Evolutionary conservation across 345 rosid species (phyloP).

Genomic region (Populus nigra): DNA sequence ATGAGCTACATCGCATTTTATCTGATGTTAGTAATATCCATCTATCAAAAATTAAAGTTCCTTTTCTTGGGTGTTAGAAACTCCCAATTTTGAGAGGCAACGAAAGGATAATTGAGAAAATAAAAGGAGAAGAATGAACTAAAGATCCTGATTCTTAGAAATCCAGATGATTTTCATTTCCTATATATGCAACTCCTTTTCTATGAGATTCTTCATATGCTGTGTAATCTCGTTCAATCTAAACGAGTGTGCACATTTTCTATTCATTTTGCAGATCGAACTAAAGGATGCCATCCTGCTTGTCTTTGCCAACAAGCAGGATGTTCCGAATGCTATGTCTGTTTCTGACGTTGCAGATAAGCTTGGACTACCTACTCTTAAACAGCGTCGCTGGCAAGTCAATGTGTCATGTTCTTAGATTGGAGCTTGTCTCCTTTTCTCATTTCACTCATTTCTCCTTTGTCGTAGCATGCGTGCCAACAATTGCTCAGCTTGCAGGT

Average conservation of each 20-base stretch:
- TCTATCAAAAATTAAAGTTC: background rate
- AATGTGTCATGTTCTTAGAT: background rate
- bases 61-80: background rate
- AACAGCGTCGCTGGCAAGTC: conserved; percentile 47
- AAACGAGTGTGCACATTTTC: background rate
- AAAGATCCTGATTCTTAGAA: background rate
- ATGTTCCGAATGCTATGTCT: conserved; percentile 41
- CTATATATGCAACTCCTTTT: background rate
- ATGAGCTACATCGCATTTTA: conserved; percentile 63
- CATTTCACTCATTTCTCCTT: background rate
- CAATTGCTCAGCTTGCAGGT: background rate
- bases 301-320: conserved; percentile 78
- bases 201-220: background rate
- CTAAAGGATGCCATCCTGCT: conserved; percentile 53
- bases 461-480: background rate
- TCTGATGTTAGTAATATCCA: conserved; percentile 41
- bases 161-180: background rate
- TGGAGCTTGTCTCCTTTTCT: background rate
- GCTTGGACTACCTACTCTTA: conserved; percentile 54
- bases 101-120: background rate
- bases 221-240: background rate
- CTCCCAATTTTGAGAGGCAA: background rate
- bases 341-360: conserved; percentile 52
- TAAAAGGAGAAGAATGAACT: background rate
- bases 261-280: conserved; percentile 43